Conservation (phyloP, 257 asterid genomes). For the Solanum ossicruentum region DNA sequence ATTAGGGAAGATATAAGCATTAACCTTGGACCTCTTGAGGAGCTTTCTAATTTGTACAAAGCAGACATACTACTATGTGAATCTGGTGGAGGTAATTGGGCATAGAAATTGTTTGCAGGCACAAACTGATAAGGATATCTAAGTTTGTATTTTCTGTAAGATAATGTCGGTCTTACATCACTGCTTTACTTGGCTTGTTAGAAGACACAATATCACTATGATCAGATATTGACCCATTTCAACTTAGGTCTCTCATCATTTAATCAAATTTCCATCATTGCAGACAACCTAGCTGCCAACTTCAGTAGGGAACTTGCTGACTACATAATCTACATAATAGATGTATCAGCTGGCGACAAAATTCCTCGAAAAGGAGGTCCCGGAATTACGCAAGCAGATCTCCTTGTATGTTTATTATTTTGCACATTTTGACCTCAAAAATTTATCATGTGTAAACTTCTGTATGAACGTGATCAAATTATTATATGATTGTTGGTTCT, state of each 20-base stretch:
- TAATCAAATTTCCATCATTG: background rate
- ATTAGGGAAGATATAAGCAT: slow-evolving; percentile 93
- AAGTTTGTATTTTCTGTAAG: background rate
- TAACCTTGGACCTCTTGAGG: slow-evolving; percentile 93
- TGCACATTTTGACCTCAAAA: background rate
- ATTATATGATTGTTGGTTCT: background rate
- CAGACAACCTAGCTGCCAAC: slow-evolving; percentile 91
- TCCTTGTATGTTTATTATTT: slow-evolving; percentile 42
- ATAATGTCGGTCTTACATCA: background rate
- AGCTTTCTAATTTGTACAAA: slow-evolving; percentile 74
- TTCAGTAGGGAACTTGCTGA: slow-evolving; percentile 96
- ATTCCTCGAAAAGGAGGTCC: slow-evolving; percentile 99
- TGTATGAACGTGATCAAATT: background rate
- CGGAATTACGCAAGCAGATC: slow-evolving; percentile 95
- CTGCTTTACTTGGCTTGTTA: background rate
- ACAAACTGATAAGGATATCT: background rate
- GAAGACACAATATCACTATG: background rate
- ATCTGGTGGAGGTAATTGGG: slow-evolving; percentile 80
- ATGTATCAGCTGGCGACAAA: slow-evolving; percentile 90
- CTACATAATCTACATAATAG: slow-evolving; percentile 82
- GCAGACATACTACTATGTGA: slow-evolving; percentile 91
- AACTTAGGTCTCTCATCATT: background rate
- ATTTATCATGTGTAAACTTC: background rate
- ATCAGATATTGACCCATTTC: background rate
- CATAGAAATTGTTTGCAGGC: background rate